Percentiles rank a stretch among this genome's conserved stretches.
These are phyloP conservation scores for Plenodomus tracheiphilus DNA, from an alignment of 2,329 filamentous ascomycete species.

Conservation along the genomic window DNA sequence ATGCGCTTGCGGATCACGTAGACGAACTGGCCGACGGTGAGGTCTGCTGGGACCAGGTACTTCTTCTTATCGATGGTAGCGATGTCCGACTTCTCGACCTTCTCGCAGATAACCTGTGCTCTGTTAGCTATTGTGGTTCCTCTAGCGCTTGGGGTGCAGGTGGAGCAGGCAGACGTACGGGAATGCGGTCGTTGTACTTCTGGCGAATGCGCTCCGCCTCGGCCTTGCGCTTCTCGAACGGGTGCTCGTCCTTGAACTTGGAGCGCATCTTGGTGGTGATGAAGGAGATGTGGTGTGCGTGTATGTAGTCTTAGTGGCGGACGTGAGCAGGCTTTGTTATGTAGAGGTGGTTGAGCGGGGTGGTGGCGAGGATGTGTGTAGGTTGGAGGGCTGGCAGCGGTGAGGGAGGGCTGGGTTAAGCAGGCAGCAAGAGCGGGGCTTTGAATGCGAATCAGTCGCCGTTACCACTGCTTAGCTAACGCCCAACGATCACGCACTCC, in stretches of 20 bases:
- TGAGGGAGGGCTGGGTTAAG: slow-evolving; percentile 38
- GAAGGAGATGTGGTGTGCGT: slow-evolving; percentile 12
- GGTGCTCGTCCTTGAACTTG: slow-evolving; percentile 99
- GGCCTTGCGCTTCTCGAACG: slow-evolving; percentile 99
- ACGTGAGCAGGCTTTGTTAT: slow-evolving; percentile 7
- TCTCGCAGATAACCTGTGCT: slow-evolving; percentile 93
- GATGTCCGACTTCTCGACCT: slow-evolving; percentile 99
- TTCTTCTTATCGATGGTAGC: slow-evolving; percentile 99
- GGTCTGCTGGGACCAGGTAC: slow-evolving; percentile 94
- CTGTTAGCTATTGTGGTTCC: slow-evolving; percentile 23
- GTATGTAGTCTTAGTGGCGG: slow-evolving; percentile 5
- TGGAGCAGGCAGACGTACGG: slow-evolving; percentile 64
- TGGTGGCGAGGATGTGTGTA: slow-evolving; percentile 30
- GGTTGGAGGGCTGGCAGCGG: slow-evolving; percentile 32
- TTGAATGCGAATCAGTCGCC: slow-evolving; percentile 20
- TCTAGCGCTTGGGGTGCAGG: slow-evolving; percentile 1
- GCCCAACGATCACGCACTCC: background rate
- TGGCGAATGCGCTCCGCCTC: slow-evolving; percentile 99
- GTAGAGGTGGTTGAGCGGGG: slow-evolving; percentile 8
- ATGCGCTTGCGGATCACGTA: slow-evolving; percentile 99
- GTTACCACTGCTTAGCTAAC: slow-evolving; percentile 5
- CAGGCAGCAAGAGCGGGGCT: slow-evolving; percentile 37
- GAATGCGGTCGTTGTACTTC: slow-evolving; percentile 98
- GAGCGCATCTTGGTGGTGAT: slow-evolving; percentile 71
- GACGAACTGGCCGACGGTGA: slow-evolving; percentile 99